Evolutionary conservation across 176 grass and related monocot genomes (phyloP), one percentile per base, ranked within the genome.

Genomic region (Carex pumila): DNA sequence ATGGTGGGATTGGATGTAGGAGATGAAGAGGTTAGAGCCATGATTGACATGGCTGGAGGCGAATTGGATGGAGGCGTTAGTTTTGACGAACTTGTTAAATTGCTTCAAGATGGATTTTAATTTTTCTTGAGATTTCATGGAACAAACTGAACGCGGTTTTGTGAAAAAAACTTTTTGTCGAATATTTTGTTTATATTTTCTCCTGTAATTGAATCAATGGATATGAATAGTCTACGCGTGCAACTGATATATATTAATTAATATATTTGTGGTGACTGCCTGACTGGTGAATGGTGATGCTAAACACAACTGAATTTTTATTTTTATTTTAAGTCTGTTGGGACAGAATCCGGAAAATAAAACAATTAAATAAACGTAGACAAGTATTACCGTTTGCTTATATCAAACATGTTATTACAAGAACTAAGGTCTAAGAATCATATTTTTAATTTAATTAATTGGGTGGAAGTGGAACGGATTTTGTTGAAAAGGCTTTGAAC

Each of bases 1-100:
- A 92, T 87, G 93, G 91, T 90, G 45, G 93, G 96, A 53, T 90
- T 99, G 85, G 88, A 88, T 21, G 90, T 85, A 1, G 55, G n/a
- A 7, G 96, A 99, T 83, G 91, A 92, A 12, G 96, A 95, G 79
- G 86, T 99, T 36, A 71, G 60, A 12, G 66, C 85, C 75, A 99
- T 99, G 96, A 86, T 99, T 22, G 65, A 79, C 30, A 36, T 95
- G 61, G 94, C 90, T 2, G 91, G 82, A 63, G 87, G 85, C 32
- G 72, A 78, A 2, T 79, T 79, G 60, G 64, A 73, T 30, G 81
- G 70, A 15, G 88, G 91, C 74, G 94, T 97, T 25, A 82, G 81
- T 37, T 50, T 97, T 76, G 66, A 97, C 17, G 89, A 79, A 49
- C 85, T 96, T 55, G 89, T 86, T 9, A 88, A 86, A 62, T 43